Evolutionary conservation across 345 rosid genomes (phyloP), one percentile per base, ranked within the genome.

Genomic region (Leavenworthia alabamica): DNA sequence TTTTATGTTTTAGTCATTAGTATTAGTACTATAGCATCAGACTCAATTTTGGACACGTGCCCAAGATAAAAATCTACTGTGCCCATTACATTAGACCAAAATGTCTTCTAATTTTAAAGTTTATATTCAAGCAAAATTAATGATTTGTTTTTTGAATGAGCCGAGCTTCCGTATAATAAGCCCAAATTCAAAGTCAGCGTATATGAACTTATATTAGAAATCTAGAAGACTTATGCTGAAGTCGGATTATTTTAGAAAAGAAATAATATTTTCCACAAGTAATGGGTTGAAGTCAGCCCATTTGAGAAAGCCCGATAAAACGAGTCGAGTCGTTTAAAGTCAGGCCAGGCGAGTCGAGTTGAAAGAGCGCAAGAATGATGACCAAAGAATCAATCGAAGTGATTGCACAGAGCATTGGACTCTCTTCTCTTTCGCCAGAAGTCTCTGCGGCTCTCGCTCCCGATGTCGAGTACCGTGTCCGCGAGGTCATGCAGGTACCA

Each of bases 361-460:
- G 41, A 27, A 24, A 13, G 53, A 51, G 39, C 39, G 39, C 13
- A 45, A 45, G 23, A 39, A 48, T 44, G 64, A 78, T 83, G 49
- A 79, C 93, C 4, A 85, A 85, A 76, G 96, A 90, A 73, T 78
- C 97, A 28, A 81, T 90, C 33, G 89, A 90, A 75, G 96, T 90
- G 36, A 70, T 85, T 32, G 91, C 97, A 7, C 94, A 88, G 85
- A 87, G 82, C 79, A 77, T 85, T 7, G 97, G 94, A 53, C 74
- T 90, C 56, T 62, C 88, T 47, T 80, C 75, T 78, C 73, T 85
- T 68, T 73, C 93, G 26, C 62, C 96, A 4, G 94, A 90, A 16
- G 89, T 85, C 23, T 73, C 96, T 16, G 73, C 23, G 4, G 78
- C 84, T 35, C 76, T 90, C 12, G 89, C 85, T 24, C 83, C 88